Evolutionary conservation across 2,329 filamentous ascomycete genomes (phyloP).

Genomic region (Huntiella abstrusa): DNA sequence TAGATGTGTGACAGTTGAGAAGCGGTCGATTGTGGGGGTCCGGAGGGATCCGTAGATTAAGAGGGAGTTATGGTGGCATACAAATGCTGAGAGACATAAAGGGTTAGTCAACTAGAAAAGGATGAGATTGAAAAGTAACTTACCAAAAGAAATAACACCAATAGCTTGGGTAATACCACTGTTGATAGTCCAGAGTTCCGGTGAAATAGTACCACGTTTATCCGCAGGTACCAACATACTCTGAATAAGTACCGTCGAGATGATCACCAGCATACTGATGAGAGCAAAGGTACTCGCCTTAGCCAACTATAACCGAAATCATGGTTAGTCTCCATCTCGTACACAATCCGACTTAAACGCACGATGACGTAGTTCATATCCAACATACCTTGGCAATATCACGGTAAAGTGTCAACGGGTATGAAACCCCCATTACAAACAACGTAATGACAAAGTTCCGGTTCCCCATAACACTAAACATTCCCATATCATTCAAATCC

Average conservation of each 20-base stretch:
- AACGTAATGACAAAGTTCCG: conserved; percentile 72
- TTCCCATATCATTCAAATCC: conserved; percentile 47
- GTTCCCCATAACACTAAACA: conserved; percentile 67
- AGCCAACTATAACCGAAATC: conserved; percentile 43
- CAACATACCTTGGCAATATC: conserved; percentile 76
- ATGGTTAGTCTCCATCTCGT: conserved; percentile 1
- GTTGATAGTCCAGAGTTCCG: conserved; percentile 59
- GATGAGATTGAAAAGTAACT: conserved; percentile 14
- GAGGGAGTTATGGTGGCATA: conserved; percentile 83
- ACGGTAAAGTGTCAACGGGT: conserved; percentile 77
- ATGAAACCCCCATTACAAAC: conserved; percentile 71
- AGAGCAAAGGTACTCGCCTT: conserved; percentile 90
- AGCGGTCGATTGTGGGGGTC: conserved; percentile 89
- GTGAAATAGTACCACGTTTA: conserved; percentile 50
- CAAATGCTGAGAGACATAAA: conserved; percentile 30
- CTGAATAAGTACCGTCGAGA: conserved; percentile 74
- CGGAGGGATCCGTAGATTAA: conserved; percentile 91
- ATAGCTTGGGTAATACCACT: conserved; percentile 85
- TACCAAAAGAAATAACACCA: conserved; percentile 94
- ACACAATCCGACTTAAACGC: neutral
- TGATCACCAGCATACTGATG: conserved; percentile 80
- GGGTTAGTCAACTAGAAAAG: neutral
- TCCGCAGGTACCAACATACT: conserved; percentile 55
- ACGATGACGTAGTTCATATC: neutral
- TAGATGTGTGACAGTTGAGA: conserved; percentile 82